A percentile compares a stretch with the other conserved stretches of the same genome.
Conservation (phyloP, 176 grass and related monocot genomes). For the Bolboschoenus planiculmis region DNA sequence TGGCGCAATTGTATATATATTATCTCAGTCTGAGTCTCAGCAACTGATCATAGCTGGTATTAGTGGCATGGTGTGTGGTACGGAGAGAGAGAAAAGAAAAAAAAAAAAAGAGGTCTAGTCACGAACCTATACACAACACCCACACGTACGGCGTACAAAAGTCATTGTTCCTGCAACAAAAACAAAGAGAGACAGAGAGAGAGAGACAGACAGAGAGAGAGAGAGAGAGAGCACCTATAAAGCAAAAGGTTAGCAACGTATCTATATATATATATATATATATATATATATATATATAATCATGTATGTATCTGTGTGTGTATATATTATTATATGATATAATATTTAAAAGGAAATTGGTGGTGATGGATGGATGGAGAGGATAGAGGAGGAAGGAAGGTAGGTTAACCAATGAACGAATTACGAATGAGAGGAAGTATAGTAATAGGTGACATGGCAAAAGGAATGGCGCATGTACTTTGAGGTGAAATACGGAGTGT, state of each 20-base stretch:
- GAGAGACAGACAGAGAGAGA: too few species aligned
- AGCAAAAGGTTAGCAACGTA: background rate
- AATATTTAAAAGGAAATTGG: too few species aligned
- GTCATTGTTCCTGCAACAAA: background rate
- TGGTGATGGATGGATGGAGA: too few species aligned
- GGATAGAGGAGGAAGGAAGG: too few species aligned
- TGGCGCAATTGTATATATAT: background rate
- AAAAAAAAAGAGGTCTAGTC: slow-evolving; percentile 19
- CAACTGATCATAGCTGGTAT: background rate
- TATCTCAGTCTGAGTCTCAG: background rate
- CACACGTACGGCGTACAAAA: background rate
- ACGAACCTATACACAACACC: background rate
- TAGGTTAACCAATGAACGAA: too few species aligned
- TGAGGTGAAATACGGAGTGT: background rate
- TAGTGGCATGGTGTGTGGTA: background rate
- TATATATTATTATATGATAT: too few species aligned
- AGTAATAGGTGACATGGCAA: background rate
- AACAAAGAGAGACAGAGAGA: background rate
- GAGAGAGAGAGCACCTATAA: background rate
- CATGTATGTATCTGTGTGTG: too few species aligned
- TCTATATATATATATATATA: too few species aligned
- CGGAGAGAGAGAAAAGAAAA: background rate
- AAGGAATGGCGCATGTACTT: slow-evolving; percentile 16
- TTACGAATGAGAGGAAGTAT: too few species aligned
- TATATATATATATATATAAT: too few species aligned